Evolutionary conservation across 345 rosid genomes (phyloP).

Genomic region (Eucalyptus sp.): DNA sequence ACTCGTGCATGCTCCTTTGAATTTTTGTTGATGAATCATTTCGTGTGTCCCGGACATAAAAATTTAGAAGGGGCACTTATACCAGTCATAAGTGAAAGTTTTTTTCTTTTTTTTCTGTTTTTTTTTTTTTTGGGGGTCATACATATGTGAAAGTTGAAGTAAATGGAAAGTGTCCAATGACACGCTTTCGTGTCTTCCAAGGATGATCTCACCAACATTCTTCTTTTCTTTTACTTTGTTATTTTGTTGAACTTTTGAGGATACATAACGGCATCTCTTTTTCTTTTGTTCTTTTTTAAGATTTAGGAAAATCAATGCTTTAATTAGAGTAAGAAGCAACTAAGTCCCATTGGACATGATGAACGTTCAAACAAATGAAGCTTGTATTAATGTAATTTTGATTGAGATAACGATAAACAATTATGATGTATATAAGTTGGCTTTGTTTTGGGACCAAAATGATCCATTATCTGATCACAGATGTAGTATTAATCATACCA

Average conservation of each 20-base stretch:
- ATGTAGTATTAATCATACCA: background rate
- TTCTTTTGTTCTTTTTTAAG: background rate
- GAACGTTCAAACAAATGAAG: background rate
- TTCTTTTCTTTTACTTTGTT: background rate
- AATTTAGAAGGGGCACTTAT: background rate
- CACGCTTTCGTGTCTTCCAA: background rate
- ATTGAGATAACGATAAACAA: background rate
- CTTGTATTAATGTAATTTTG: background rate
- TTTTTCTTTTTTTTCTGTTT: fast-evolving
- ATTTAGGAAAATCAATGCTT: background rate
- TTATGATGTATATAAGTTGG: background rate
- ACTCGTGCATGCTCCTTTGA: background rate
- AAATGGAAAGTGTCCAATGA: background rate
- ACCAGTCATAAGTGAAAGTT: background rate
- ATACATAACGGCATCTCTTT: background rate
- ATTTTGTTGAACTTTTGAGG: background rate
- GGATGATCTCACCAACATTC: background rate
- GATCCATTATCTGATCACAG: background rate
- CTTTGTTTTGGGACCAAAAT: background rate
- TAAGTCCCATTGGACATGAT: background rate
- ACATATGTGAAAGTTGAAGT: background rate
- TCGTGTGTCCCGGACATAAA: background rate
- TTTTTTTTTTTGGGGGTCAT: too few species aligned
- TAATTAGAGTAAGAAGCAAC: background rate
- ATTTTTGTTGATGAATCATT: background rate